phyloP scores from a whole-genome alignment of 148 eudicot genomes.

The Vaccinium myrtillus region DNA sequence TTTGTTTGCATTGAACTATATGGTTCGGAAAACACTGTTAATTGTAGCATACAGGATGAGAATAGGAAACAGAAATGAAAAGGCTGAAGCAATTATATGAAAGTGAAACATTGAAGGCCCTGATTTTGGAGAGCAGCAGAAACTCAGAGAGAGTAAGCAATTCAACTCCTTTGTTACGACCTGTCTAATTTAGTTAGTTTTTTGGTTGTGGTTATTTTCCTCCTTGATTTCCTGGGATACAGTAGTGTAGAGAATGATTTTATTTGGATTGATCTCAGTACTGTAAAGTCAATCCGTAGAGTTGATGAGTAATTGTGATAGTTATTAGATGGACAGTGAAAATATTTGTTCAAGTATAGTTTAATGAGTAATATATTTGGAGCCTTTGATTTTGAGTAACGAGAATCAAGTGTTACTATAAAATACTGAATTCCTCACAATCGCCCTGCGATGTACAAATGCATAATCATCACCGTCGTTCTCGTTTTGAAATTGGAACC shows the following conservation, averaged over 20 bases:
- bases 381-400: neutral
- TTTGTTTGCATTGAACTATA: neutral
- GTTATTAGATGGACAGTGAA: conserved; percentile 7
- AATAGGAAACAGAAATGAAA: neutral
- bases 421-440: neutral
- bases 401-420: neutral
- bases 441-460: neutral
- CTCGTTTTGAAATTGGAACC: neutral
- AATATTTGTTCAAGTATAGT: conserved; percentile 11
- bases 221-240: neutral
- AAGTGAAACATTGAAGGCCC: conserved; percentile 9
- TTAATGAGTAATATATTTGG: neutral
- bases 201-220: neutral
- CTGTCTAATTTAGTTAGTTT: neutral
- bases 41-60: neutral
- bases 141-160: conserved; percentile 1
- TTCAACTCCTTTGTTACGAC: neutral
- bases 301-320: neutral
- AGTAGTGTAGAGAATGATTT: neutral
- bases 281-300: conserved; percentile 15
- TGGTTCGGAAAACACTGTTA: neutral
- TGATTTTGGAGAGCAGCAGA: neutral
- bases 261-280: neutral
- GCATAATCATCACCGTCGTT: neutral
- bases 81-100: conserved; percentile 2